Conservation (phyloP, 805 yeast genomes). For the Kodamaea restingae region DNA sequence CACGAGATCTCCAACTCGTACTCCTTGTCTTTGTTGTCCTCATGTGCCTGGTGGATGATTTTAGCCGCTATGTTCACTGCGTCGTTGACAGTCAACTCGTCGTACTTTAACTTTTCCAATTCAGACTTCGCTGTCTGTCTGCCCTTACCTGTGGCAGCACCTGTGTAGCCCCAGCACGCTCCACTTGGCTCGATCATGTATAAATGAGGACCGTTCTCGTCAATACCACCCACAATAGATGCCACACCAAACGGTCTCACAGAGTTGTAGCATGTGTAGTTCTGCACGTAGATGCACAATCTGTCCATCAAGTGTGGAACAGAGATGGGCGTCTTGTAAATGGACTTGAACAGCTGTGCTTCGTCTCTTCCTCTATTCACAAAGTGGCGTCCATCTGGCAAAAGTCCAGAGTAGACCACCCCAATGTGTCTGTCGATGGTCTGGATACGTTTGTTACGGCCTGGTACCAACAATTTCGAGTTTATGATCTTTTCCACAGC, state of each 20-base stretch:
- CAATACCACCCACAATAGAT: conserved; percentile 91
- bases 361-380: conserved; percentile 92
- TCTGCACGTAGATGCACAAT: conserved; percentile 88
- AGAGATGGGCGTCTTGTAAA: conserved; percentile 72
- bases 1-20: conserved; percentile 93
- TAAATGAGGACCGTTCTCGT: conserved; percentile 83
- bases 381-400: conserved; percentile 95
- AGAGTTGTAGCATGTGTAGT: conserved; percentile 91
- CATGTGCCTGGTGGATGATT: conserved; percentile 91
- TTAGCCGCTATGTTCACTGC: conserved; percentile 94
- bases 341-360: conserved; percentile 70
- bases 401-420: conserved; percentile 88
- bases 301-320: conserved; percentile 81
- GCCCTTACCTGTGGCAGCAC: conserved; percentile 98
- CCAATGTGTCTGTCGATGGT: conserved; percentile 92
- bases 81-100: conserved; percentile 64
- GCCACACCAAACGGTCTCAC: conserved; percentile 97
- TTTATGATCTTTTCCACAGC: conserved; percentile 93
- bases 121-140: conserved; percentile 97
- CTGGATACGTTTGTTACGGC: conserved; percentile 85
- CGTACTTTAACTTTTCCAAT: conserved; percentile 81
- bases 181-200: conserved; percentile 99
- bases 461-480: conserved; percentile 85
- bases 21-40: conserved; percentile 95
- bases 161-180: conserved; percentile 93